Evolutionary conservation across 805 yeast genomes (phyloP).

Genomic region (Metschnikowia amazonensis): DNA sequence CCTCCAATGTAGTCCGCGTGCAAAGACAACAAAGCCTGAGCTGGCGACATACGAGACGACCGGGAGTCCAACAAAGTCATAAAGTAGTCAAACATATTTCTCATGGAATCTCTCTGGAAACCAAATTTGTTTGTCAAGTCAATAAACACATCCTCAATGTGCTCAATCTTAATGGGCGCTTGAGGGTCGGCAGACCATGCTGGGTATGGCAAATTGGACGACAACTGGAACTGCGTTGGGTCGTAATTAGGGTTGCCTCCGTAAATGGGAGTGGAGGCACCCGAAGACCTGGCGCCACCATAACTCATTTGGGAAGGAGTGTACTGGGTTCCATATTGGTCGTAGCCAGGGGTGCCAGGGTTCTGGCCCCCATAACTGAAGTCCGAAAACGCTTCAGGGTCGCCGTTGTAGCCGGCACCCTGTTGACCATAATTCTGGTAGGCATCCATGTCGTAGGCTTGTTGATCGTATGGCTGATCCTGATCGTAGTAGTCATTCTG

Average conservation of each 20-base stretch:
- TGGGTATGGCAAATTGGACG: conserved; percentile 90
- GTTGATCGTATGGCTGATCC: conserved; percentile 45
- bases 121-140: conserved; percentile 82
- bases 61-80: conserved; percentile 81
- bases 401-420: conserved; percentile 36
- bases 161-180: conserved; percentile 77
- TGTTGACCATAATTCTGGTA: conserved; percentile 35
- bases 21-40: conserved; percentile 75
- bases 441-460: conserved; percentile 48
- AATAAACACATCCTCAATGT: conserved; percentile 81
- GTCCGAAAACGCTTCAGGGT: conserved; percentile 64
- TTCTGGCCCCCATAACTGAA: conserved; percentile 53
- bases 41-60: conserved; percentile 85
- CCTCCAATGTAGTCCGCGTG: conserved; percentile 91
- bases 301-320: conserved; percentile 87
- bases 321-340: conserved; percentile 64
- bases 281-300: conserved; percentile 78
- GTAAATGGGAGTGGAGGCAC: conserved; percentile 91
- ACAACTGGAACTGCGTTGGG: conserved; percentile 63
- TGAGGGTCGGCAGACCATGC: conserved; percentile 98
- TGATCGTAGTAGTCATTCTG: conserved; percentile 49
- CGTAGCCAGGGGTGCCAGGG: conserved; percentile 64
- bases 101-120: conserved; percentile 89
- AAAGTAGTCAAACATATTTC: conserved; percentile 85
- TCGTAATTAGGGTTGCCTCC: conserved; percentile 58